These are phyloP conservation scores for Botrytis porri DNA, from an alignment of 2,329 filamentous ascomycete genomes.

Conservation along the genomic window DNA sequence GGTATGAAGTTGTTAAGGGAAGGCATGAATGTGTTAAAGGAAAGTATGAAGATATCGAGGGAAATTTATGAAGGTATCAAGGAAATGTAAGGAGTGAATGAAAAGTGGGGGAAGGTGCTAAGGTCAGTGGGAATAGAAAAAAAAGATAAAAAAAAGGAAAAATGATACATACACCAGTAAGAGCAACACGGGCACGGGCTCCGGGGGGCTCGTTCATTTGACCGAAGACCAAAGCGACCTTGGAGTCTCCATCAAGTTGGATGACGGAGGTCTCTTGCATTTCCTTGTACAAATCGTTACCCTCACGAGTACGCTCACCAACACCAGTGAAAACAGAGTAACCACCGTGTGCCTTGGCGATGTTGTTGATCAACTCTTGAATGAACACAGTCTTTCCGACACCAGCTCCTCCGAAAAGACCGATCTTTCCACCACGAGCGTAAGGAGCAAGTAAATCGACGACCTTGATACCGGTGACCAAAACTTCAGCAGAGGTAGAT, in stretches of 20 bases:
- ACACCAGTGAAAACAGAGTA: slow-evolving; percentile 99
- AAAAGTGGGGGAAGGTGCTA: too few species aligned
- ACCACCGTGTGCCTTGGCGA: slow-evolving; percentile 99
- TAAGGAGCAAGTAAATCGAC: slow-evolving; percentile 98
- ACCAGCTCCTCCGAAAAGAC: slow-evolving; percentile 99
- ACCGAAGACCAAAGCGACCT: slow-evolving; percentile 98
- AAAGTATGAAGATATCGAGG: background rate
- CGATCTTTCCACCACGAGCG: slow-evolving; percentile 99
- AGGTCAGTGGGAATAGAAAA: too few species aligned
- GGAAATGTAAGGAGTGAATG: too few species aligned
- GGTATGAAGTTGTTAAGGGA: background rate
- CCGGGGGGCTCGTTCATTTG: slow-evolving; percentile 99
- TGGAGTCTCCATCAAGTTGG: slow-evolving; percentile 97
- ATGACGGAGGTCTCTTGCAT: slow-evolving; percentile 99
- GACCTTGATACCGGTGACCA: slow-evolving; percentile 99
- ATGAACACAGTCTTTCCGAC: slow-evolving; percentile 99
- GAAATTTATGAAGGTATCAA: background rate
- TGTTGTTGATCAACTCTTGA: slow-evolving; percentile 99
- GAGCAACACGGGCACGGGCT: slow-evolving; percentile 98
- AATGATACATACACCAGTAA: slow-evolving; percentile 61
- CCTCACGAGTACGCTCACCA: slow-evolving; percentile 99
- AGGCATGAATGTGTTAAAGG: background rate
- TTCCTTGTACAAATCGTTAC: slow-evolving; percentile 99
- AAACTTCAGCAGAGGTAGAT: slow-evolving; percentile 92
- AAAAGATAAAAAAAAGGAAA: too few species aligned